A percentile compares a stretch with the other conserved stretches of the same genome.
Conservation (phyloP, 2,329 filamentous ascomycete genomes). For the Zymoseptoria passerinii region DNA sequence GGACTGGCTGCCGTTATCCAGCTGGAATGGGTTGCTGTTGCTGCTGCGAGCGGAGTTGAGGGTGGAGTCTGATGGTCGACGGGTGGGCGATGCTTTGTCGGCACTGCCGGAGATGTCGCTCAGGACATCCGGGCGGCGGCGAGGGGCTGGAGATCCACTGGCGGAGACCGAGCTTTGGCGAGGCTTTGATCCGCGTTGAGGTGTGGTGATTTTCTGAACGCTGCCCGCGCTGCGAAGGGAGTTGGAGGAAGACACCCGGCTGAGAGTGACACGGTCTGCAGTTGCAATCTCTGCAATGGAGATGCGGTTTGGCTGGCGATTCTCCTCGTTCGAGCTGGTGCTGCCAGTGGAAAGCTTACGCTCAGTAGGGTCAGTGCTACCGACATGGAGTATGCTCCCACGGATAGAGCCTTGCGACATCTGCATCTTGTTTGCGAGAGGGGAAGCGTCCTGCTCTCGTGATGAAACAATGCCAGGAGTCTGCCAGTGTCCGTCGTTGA, state of each 20-base stretch:
- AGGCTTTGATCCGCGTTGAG: conserved; percentile 12
- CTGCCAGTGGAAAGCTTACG: conserved; percentile 20
- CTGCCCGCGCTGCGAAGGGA: conserved; percentile 19
- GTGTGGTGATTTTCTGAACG: conserved; percentile 29
- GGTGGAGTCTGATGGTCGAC: conserved; percentile 35
- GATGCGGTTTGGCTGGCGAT: conserved; percentile 18
- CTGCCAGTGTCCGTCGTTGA: conserved; percentile 31
- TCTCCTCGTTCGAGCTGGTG: conserved; percentile 17
- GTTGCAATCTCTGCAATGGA: conserved; percentile 28
- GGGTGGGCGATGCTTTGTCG: conserved; percentile 22
- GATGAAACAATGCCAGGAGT: conserved; percentile 27
- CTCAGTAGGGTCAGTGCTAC: conserved; percentile 15
- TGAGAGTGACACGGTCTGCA: conserved; percentile 30
- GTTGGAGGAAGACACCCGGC: conserved; percentile 28
- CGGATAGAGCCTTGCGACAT: conserved; percentile 21
- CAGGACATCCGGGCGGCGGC: conserved; percentile 23
- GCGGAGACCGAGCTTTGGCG: conserved; percentile 28
- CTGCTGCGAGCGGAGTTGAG: conserved; percentile 34
- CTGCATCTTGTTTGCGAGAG: conserved; percentile 13
- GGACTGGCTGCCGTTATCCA: conserved; percentile 31
- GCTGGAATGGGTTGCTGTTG: conserved; percentile 40
- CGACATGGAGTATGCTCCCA: conserved; percentile 23
- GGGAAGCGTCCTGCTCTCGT: conserved; percentile 19
- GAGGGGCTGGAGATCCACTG: conserved; percentile 35
- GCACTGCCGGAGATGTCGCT: conserved; percentile 29